Conservation (phyloP, 1,284 basidiomycete genomes). For the Rhizopogon hawkerae region DNA sequence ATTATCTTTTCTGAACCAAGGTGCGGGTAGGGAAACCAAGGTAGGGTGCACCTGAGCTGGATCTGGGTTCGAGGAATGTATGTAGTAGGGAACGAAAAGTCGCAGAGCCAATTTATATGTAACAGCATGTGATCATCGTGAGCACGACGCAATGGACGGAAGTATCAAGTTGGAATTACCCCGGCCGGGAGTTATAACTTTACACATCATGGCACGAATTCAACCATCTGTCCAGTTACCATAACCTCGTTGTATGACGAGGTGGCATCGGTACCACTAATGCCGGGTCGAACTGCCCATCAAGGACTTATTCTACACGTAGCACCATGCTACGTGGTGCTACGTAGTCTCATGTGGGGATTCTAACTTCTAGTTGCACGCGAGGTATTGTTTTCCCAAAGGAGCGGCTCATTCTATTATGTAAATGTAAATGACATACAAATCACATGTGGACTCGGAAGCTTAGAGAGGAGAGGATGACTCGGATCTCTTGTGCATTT, state of each 20-base stretch:
- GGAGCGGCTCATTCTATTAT: too few species aligned
- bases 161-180: not conserved
- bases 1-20: conserved; percentile 8
- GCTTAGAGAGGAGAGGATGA: too few species aligned
- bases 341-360: not conserved
- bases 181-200: not conserved
- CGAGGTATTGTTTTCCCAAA: too few species aligned
- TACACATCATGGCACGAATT: not conserved
- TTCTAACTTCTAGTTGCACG: too few species aligned
- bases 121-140: not conserved
- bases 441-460: too few species aligned
- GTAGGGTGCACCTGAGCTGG: not conserved
- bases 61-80: not conserved
- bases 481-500: too few species aligned
- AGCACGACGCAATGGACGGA: not conserved
- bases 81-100: not conserved
- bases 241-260: not conserved
- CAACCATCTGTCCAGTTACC: too few species aligned
- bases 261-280: too few species aligned
- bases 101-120: not conserved
- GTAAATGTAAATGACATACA: too few species aligned
- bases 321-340: not conserved
- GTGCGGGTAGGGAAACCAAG: not conserved
- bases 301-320: not conserved
- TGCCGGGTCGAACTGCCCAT: too few species aligned